Evolutionary conservation across 2,329 filamentous ascomycete species (phyloP), one percentile per base, ranked within the genome.

Genomic region (Colletotrichum costaricense): DNA sequence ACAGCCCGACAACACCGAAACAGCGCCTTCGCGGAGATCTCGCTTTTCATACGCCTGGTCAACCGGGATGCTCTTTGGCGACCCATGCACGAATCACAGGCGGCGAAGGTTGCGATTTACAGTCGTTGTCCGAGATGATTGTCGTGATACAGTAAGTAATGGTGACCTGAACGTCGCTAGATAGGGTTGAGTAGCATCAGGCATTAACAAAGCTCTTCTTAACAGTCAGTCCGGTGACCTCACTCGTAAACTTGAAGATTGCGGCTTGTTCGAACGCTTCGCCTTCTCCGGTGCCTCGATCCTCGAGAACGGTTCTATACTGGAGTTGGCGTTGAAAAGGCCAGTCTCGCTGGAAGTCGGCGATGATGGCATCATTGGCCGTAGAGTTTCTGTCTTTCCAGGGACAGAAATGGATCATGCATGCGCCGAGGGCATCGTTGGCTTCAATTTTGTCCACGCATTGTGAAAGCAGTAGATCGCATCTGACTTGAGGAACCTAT

Each of bases 341-440:
- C 85, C 86, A 0, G 77, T 88, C 4, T 85, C 83, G 0, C 79
- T 88, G 1, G 80, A 84, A 68, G 85, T 88, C 9, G 86, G 86
- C 1, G 78, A 79, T 30, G 78, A 85, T 9, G 86, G 86, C 11
- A 86, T 88, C 64, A 88, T 88, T 24, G 86, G 86, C 0, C 81
- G 86, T 5, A 79, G 86, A 11, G 85, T 88, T 1, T 87, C 86
- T 0, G 65, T 88, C 0, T 81, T 80, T 35, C 79, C 80, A 0
- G 74, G 78, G 0, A 67, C 75, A 0, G 59, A 67, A 0, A 73
- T 67, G 75, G 81, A 81, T 12, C 75, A 76, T 5, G 80, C 86
- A 0, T 74, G 87, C 4, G 86, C 86, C 0, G 86, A 88, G 74
- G 86, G 86, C 0, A 86, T 88, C n/a, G 84, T 88, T 5, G 86